Evolutionary conservation across 75 land plant genomes (phyloP).

Genomic region (Sequoiadendron giganteum): DNA sequence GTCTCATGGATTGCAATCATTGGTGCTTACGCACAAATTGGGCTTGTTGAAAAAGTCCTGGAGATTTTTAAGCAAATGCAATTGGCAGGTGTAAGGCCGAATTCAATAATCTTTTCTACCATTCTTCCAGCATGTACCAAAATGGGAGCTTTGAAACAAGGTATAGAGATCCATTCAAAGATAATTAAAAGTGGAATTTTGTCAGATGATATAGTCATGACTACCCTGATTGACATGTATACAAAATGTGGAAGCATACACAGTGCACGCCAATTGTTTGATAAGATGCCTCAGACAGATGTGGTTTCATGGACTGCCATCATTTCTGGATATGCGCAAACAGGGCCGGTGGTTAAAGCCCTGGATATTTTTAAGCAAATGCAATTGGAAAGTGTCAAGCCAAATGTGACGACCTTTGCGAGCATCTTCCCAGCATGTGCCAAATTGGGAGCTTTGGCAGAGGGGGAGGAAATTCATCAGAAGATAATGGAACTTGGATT

Average conservation of each 20-base stretch:
- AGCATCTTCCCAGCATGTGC: conserved; percentile 4
- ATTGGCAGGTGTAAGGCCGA: conserved; percentile 10
- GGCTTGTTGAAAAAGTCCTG: conserved; percentile 7
- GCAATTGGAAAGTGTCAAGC: conserved; percentile 11
- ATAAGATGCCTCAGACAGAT: neutral
- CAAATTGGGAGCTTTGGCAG: neutral
- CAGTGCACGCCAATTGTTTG: conserved; percentile 17
- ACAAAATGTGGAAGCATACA: conserved; percentile 11
- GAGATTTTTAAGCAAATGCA: conserved; percentile 10
- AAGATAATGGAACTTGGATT: neutral
- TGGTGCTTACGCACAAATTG: conserved; percentile 4
- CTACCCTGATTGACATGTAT: conserved; percentile 18
- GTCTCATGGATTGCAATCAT: conserved; percentile 25
- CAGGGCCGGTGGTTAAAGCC: conserved; percentile 4
- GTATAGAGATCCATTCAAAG: neutral
- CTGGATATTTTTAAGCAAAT: conserved; percentile 2
- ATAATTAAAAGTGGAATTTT: conserved; percentile 8
- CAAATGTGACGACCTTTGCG: neutral
- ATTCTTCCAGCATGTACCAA: conserved; percentile 8
- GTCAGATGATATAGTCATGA: neutral
- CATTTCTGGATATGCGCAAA: conserved; percentile 19
- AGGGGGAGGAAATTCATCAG: neutral
- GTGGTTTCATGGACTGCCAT: conserved; percentile 17
- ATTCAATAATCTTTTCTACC: neutral
- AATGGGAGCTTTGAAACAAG: neutral